These are phyloP conservation scores for Calonectria pteridis DNA, from an alignment of 2,329 filamentous ascomycete species.

Conservation along the genomic window DNA sequence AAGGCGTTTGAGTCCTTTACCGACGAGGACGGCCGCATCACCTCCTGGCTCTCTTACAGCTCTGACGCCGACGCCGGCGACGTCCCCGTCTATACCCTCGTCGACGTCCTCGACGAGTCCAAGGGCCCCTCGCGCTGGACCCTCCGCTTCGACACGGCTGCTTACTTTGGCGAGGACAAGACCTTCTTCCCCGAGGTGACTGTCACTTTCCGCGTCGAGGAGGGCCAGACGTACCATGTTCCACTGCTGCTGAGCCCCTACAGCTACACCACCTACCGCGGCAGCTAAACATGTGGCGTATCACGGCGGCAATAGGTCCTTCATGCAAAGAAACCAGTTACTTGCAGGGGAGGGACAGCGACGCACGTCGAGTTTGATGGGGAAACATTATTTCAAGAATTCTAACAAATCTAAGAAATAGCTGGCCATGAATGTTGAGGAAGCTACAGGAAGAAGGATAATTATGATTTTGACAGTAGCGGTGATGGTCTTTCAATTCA, in stretches of 20 bases:
- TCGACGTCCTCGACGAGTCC: constrained; percentile 64
- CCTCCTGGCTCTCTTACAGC: constrained; percentile 73
- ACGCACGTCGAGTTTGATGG: neutral
- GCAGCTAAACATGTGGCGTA: constrained; percentile 64
- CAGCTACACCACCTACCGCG: constrained; percentile 86
- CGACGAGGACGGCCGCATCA: constrained; percentile 81
- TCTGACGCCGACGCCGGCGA: constrained; percentile 64
- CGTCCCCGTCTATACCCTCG: constrained; percentile 69
- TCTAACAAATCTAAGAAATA: neutral
- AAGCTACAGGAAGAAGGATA: constrained; percentile 15
- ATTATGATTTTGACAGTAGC: constrained; percentile 36
- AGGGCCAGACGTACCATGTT: constrained; percentile 81
- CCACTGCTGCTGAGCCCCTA: constrained; percentile 82
- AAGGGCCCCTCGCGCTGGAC: constrained; percentile 70
- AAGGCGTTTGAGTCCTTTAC: constrained; percentile 75
- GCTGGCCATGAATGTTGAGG: constrained; percentile 4
- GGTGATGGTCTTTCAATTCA: constrained; percentile 37
- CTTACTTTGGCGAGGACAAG: constrained; percentile 75
- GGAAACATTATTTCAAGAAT: neutral
- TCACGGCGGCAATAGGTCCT: neutral
- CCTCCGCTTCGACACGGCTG: constrained; percentile 78
- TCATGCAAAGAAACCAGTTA: no score
- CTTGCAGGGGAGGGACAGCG: no score
- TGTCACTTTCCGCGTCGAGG: constrained; percentile 65
- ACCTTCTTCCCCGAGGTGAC: constrained; percentile 73